These are phyloP conservation scores for Flaveria ramosissima DNA, from an alignment of 129 eudicot genomes.

Conservation along the genomic window DNA sequence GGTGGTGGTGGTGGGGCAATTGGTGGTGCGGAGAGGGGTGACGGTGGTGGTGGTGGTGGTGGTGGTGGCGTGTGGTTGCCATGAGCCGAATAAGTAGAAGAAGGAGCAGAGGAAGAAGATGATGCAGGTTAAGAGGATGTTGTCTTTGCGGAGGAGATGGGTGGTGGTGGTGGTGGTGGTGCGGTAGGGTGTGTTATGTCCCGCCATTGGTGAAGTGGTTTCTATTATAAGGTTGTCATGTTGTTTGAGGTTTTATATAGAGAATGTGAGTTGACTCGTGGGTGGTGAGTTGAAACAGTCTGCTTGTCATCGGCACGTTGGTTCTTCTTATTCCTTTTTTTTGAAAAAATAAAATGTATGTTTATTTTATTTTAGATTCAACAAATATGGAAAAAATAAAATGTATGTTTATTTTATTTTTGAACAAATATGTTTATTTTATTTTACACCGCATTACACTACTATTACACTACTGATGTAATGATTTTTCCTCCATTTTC, in stretches of 20 bases:
- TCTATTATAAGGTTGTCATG: background rate
- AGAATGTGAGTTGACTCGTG: conserved; percentile 25
- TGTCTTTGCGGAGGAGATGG: conserved; percentile 38
- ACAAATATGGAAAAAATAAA: too few species aligned
- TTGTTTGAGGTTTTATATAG: conserved; percentile 17
- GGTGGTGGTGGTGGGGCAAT: conserved; percentile 19
- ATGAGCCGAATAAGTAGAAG: conserved; percentile 65
- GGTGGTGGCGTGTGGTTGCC: conserved; percentile 44
- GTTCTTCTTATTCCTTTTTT: too few species aligned
- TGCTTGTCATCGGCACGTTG: background rate
- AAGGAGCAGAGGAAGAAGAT: conserved; percentile 60
- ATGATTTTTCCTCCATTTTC: too few species aligned
- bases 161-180: conserved; percentile 44
- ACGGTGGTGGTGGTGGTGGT: conserved; percentile 20
- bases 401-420: too few species aligned
- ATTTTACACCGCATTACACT: too few species aligned
- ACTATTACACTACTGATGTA: too few species aligned
- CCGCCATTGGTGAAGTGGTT: conserved; percentile 48
- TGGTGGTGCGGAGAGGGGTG: conserved; percentile 29
- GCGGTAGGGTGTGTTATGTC: conserved; percentile 53
- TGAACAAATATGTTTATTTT: too few species aligned
- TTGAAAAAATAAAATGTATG: too few species aligned
- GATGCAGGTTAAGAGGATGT: conserved; percentile 34
- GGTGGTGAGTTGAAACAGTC: conserved; percentile 23
- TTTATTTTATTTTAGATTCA: too few species aligned